Percentiles rank a stretch among this genome's conserved stretches.
These are phyloP conservation scores for Leccinum sublutescens DNA, from an alignment of 768 basidiomycete genomes.

Conservation along the genomic window DNA sequence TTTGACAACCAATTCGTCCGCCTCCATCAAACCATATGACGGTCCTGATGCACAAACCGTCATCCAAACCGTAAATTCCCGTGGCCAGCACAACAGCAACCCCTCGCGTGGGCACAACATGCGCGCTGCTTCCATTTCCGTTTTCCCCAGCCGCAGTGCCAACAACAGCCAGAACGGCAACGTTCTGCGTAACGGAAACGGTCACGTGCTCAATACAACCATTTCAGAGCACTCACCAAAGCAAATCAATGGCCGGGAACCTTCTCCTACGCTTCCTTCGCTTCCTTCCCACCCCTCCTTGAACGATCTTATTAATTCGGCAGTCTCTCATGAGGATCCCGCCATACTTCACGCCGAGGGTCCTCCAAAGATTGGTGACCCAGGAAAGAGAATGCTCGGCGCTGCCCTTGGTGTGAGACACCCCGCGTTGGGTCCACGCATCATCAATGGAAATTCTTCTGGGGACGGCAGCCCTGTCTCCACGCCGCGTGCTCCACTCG, in stretches of 20 bases:
- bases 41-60: constrained; percentile 87
- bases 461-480: constrained; percentile 33
- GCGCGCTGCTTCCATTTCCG: constrained; percentile 66
- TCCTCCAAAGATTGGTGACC: constrained; percentile 86
- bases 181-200: constrained; percentile 29
- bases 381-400: constrained; percentile 87
- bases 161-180: constrained; percentile 38
- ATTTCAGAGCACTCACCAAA: constrained; percentile 51
- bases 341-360: constrained; percentile 53
- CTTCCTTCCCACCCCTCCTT: constrained; percentile 82
- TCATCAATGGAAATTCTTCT: constrained; percentile 41
- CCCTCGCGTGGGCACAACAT: constrained; percentile 70
- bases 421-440: constrained; percentile 65
- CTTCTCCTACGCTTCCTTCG: constrained; percentile 78
- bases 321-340: constrained; percentile 59
- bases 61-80: constrained; percentile 80
- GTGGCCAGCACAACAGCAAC: constrained; percentile 58
- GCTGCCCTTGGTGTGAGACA: constrained; percentile 82
- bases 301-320: constrained; percentile 78
- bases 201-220: constrained; percentile 39
- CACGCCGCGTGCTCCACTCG: constrained; percentile 40
- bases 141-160: constrained; percentile 53
- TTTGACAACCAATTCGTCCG: constrained; percentile 52
- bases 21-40: constrained; percentile 87
- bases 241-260: constrained; percentile 53